Base-by-base conservation (phyloP, 2,329 filamentous ascomycete species). In the Apiospora kogelbergensis region DNA sequence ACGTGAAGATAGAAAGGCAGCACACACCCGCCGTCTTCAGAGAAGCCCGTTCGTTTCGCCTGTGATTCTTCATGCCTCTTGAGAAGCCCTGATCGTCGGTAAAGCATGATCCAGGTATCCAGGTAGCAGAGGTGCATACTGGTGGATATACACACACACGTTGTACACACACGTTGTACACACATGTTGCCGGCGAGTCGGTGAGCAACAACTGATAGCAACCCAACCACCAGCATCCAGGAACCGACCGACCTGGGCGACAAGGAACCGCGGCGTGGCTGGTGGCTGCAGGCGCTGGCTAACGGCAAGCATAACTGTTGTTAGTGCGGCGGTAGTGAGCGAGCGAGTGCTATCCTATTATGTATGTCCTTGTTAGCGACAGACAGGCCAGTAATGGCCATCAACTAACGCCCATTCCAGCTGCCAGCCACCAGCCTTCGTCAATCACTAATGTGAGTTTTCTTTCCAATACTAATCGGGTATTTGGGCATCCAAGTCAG, bases 101-200 rank as follows among this genome's bases (percentile, higher is more conserved):
- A 17, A 57, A 33, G 26, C 7, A 37, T 9, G 1, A 22, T 37
- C 53, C 26, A 60, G 53, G 30, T 7, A 33, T 3, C 7, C 7
- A 33, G 33, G n/a, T 57, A 2, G 48, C 13, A n/a, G 30, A 60
- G 53, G 53, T 60, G 53, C 53, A 60, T 37, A 20, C 30, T 60
- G 53, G 53, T 60, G 53, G 53, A 60, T 37, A 60, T 37, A 60
- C 48, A 60, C 26, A 33, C 24, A 24, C 9, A 33, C 26, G 13
- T 57, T 57, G 15, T 57, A 24, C 33, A 37, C 10, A 40, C 37
- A 26, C 48, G n/a, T n/a, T n/a, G n/a, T n/a, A n/a, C n/a, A n/a
- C n/a, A n/a, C n/a, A 57, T 33, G 53, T n/a, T 60, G 53, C 6
- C 53, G 53, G 53, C 53, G 53, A 60, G 53, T 60, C 53, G 53